Percentiles rank a stretch among this genome's conserved stretches.
phyloP scores from a whole-genome alignment of 148 eudicot genomes.

The Silene conica region DNA sequence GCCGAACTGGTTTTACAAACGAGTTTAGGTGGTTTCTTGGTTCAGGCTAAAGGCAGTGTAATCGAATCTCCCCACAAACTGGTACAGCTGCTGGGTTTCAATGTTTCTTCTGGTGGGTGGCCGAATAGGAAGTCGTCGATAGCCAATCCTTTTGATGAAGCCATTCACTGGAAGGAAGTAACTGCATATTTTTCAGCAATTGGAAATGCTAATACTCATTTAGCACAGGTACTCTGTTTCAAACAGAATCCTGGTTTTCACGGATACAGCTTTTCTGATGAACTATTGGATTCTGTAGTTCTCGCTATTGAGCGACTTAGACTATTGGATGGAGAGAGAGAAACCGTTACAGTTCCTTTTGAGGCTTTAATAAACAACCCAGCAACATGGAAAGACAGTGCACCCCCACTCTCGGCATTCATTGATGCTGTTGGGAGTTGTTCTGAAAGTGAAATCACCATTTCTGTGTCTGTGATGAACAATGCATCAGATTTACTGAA shows the following conservation, averaged over 20 bases:
- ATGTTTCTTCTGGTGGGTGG: conserved; percentile 52
- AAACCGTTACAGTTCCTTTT: conserved; percentile 56
- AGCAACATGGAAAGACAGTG: conserved; percentile 20
- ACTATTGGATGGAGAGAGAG: conserved; percentile 36
- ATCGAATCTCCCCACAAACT: conserved; percentile 64
- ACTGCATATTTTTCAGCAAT: conserved; percentile 46
- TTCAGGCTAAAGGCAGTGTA: conserved; percentile 59
- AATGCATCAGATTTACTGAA: conserved; percentile 43
- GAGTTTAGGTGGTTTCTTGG: conserved; percentile 76
- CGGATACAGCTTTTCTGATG: conserved; percentile 19
- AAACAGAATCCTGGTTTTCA: conserved; percentile 28
- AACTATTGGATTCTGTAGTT: conserved; percentile 29
- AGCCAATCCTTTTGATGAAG: conserved; percentile 61
- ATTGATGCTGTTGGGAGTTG: conserved; percentile 38
- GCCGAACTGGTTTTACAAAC: conserved; percentile 73
- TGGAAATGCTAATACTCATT: conserved; percentile 35
- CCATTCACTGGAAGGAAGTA: conserved; percentile 64
- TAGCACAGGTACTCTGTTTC: conserved; percentile 41
- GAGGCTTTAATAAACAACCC: conserved; percentile 37
- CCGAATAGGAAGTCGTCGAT: conserved; percentile 56
- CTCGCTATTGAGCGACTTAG: conserved; percentile 47
- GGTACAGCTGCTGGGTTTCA: conserved; percentile 38
- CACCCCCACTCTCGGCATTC: conserved; percentile 37
- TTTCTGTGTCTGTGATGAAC: conserved; percentile 51
- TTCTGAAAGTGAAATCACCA: conserved; percentile 38